Conservation (phyloP, 2,329 filamentous ascomycete species). For the Metarhizium guizhouense region DNA sequence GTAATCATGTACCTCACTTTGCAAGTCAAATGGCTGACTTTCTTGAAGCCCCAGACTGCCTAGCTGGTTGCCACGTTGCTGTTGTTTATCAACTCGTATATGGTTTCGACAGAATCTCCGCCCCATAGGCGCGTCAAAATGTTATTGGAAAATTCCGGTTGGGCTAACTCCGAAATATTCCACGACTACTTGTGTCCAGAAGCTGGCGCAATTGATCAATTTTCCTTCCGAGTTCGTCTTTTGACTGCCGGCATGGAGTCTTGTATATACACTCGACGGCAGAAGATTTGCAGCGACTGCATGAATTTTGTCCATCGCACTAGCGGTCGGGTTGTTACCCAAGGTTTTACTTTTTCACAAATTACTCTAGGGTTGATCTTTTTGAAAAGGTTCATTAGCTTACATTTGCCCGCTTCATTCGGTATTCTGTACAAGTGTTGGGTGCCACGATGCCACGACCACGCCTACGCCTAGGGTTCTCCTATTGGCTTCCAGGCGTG, state of each 20-base stretch:
- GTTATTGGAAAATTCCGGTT: constrained; percentile 41
- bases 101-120: constrained; percentile 43
- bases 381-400: neutral
- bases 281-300: constrained; percentile 43
- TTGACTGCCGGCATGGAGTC: constrained; percentile 51
- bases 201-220: constrained; percentile 46
- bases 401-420: constrained; percentile 53
- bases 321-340: constrained; percentile 13
- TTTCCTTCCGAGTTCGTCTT: constrained; percentile 49
- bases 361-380: too few relatives aligned
- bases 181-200: constrained; percentile 42
- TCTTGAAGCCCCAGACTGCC: neutral
- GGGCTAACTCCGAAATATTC: constrained; percentile 44
- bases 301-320: constrained; percentile 51
- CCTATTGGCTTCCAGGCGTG: constrained; percentile 18
- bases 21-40: neutral
- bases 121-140: constrained; percentile 41
- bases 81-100: constrained; percentile 42
- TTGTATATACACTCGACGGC: constrained; percentile 51
- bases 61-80: neutral
- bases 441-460: constrained; percentile 47
- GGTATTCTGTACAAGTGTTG: constrained; percentile 51
- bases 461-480: constrained; percentile 37
- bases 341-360: neutral
- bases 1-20: neutral